Percentiles rank a stretch among this genome's conserved stretches.
Conservation (phyloP, 1,284 basidiomycete genomes). For the Phylloboletellus chloephorus region DNA sequence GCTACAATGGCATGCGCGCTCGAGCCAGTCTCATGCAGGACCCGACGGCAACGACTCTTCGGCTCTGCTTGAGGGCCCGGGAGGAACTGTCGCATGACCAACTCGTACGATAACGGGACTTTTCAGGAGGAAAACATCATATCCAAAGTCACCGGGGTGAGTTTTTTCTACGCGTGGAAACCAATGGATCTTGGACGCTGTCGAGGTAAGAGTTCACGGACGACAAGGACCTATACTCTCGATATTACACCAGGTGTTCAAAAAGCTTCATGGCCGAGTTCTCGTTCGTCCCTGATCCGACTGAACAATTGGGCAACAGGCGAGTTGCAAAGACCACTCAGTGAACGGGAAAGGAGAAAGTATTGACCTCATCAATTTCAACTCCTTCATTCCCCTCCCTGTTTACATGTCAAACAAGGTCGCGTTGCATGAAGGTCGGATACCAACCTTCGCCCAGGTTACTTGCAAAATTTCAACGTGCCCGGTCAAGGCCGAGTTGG, state of each 20-base stretch:
- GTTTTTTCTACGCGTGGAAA: slow-evolving; percentile 36
- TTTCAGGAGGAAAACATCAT: slow-evolving; percentile 36
- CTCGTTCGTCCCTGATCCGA: slow-evolving; percentile 33
- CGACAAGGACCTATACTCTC: slow-evolving; percentile 33
- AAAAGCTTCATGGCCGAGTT: slow-evolving; percentile 36
- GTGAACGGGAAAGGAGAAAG: slow-evolving; percentile 42
- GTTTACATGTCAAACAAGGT: no score
- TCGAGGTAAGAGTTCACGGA: slow-evolving; percentile 36
- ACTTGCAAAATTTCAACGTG: slow-evolving; percentile 40
- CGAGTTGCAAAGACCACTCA: slow-evolving; percentile 38
- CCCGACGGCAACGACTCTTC: neutral
- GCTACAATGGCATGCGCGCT: neutral
- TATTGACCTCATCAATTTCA: no score
- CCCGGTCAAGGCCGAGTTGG: slow-evolving; percentile 38
- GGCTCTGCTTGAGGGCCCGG: slow-evolving; percentile 1
- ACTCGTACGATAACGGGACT: slow-evolving; percentile 31
- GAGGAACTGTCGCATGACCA: slow-evolving; percentile 16
- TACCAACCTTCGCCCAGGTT: no score
- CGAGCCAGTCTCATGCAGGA: slow-evolving; percentile 2
- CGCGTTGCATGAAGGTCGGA: no score
- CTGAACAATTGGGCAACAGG: slow-evolving; percentile 41
- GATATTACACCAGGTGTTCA: slow-evolving; percentile 38
- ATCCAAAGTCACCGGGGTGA: slow-evolving; percentile 27
- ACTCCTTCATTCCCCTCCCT: no score
- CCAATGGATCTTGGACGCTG: slow-evolving; percentile 31